Evolutionary conservation across 192 early-diverging fungal genomes (phyloP).

Genomic region (Rhizophagus clarus): DNA sequence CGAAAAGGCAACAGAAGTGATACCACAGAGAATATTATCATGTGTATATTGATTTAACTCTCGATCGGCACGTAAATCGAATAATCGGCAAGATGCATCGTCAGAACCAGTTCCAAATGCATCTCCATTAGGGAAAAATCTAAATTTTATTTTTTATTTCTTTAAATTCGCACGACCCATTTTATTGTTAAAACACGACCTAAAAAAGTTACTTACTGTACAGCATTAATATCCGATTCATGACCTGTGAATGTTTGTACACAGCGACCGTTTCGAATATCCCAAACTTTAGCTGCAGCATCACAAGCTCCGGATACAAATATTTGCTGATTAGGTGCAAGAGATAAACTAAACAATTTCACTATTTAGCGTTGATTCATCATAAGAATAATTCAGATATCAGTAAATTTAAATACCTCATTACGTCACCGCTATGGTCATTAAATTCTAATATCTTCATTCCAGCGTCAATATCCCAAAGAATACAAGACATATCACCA

Average conservation of each 20-base stretch:
- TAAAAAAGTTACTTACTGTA: slow-evolving; percentile 66
- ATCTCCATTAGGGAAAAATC: slow-evolving; percentile 99
- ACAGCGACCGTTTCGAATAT: slow-evolving; percentile 93
- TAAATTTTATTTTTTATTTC: slow-evolving; percentile 34
- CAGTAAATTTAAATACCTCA: slow-evolving; percentile 61
- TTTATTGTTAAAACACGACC: too few species aligned
- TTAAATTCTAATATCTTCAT: slow-evolving; percentile 96
- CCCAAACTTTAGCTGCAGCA: slow-evolving; percentile 98
- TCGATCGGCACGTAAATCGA: slow-evolving; percentile 96
- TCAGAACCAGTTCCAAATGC: slow-evolving; percentile 98
- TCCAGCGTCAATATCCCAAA: slow-evolving; percentile 99
- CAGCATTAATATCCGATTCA: slow-evolving; percentile 98
- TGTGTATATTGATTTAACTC: slow-evolving; percentile 98
- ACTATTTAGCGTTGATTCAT: not conserved
- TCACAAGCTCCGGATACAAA: slow-evolving; percentile 99
- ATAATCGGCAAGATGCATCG: slow-evolving; percentile 97
- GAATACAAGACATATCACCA: slow-evolving; percentile 99
- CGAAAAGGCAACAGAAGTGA: slow-evolving; percentile 97
- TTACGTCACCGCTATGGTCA: slow-evolving; percentile 98
- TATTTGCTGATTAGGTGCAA: slow-evolving; percentile 91
- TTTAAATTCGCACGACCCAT: not conserved
- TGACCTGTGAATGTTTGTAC: slow-evolving; percentile 98
- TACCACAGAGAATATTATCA: slow-evolving; percentile 98
- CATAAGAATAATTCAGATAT: not conserved
- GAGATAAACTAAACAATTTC: slow-evolving; percentile 64